A percentile compares a stretch with the other conserved stretches of the same genome.
phyloP scores from a whole-genome alignment of 2,329 filamentous ascomycete genomes.

The Raffaelea deltoideospora region DNA sequence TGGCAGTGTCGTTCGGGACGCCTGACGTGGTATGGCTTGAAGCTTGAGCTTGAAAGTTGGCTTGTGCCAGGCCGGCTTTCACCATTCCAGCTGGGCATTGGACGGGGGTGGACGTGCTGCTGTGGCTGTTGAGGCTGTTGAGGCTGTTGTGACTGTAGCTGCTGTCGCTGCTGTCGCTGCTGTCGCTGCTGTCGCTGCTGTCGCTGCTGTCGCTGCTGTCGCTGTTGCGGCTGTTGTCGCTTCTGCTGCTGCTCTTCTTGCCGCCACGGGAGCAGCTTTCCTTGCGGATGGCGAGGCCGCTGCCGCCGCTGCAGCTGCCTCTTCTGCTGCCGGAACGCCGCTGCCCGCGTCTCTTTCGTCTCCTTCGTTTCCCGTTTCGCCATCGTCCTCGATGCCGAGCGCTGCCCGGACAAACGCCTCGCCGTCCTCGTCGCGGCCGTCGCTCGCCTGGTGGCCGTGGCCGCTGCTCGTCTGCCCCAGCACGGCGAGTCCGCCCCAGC shows the following conservation, averaged over 20 bases:
- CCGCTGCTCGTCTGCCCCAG: too few relatives aligned
- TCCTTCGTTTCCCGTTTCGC: background rate
- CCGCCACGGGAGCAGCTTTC: too few relatives aligned
- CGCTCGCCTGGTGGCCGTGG: too few relatives aligned
- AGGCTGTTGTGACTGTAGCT: too few relatives aligned
- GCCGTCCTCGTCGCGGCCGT: conserved; percentile 3
- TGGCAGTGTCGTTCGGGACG: too few relatives aligned
- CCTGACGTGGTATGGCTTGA: too few relatives aligned
- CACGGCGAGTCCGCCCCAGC: conserved; percentile 5
- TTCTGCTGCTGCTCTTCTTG: background rate
- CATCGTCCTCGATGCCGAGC: conserved; percentile 6
- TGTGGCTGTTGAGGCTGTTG: too few relatives aligned
- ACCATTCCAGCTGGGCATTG: conserved; percentile 5
- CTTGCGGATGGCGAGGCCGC: too few relatives aligned
- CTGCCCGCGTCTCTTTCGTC: background rate
- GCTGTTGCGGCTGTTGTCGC: background rate
- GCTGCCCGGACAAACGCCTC: conserved; percentile 2
- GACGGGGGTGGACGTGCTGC: too few relatives aligned
- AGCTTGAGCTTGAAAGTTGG: too few relatives aligned
- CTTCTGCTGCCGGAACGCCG: background rate
- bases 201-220: background rate
- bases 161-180: too few relatives aligned
- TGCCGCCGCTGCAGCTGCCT: background rate
- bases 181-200: background rate
- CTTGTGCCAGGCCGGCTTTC: background rate